phyloP scores from a whole-genome alignment of 352 stramenopile species.

The Saprolegnia diclina region DNA sequence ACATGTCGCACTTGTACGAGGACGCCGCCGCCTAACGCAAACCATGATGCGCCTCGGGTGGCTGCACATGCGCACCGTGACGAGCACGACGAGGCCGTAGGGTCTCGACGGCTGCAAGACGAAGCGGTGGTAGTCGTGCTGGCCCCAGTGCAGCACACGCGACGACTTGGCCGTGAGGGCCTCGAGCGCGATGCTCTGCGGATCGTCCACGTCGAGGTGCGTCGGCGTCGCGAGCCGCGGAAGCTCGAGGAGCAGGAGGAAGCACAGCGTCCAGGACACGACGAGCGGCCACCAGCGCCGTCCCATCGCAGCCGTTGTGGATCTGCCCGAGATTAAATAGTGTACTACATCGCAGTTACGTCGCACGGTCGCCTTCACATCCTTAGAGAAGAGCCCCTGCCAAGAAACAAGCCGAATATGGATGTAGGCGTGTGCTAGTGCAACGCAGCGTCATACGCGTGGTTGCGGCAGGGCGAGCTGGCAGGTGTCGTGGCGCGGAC shows the following conservation, averaged over 20 bases:
- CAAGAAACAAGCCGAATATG: no score
- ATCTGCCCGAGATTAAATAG: no score
- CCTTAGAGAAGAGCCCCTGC: no score
- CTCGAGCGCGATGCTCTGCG: background rate
- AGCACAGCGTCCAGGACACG: background rate
- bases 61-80: background rate
- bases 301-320: background rate
- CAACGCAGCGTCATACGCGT: no score
- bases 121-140: background rate
- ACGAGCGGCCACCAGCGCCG: background rate
- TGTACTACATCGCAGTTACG: no score
- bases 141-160: background rate
- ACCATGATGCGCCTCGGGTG: no score
- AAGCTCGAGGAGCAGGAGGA: background rate
- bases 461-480: no score
- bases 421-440: no score
- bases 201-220: background rate
- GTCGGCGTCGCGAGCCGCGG: background rate
- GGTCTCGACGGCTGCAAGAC: background rate
- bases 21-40: background rate
- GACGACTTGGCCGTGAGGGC: background rate
- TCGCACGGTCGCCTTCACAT: no score
- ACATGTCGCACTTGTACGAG: conserved; percentile 14
- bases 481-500: no score
- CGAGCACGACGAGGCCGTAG: conserved; percentile 11